Conservation (phyloP, 2,329 filamentous ascomycete species). For the Alternaria brassicicola region DNA sequence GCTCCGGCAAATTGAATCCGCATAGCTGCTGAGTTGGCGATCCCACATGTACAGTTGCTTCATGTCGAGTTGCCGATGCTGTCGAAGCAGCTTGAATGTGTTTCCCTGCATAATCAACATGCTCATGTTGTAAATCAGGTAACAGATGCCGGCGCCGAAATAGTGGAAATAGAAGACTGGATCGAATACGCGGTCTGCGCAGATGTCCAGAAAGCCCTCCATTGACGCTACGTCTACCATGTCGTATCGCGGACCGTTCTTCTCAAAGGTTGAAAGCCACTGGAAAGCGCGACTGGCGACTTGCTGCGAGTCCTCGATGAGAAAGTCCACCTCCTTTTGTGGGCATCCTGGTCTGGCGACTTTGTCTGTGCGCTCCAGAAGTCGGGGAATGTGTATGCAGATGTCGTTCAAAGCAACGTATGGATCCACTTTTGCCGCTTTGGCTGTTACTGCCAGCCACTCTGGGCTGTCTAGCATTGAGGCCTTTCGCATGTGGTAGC, state of each 20-base stretch:
- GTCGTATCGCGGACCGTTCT: constrained; percentile 38
- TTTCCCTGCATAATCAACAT: constrained; percentile 46
- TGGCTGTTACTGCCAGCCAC: constrained; percentile 42
- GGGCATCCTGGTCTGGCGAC: constrained; percentile 8
- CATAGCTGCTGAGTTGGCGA: constrained; percentile 38
- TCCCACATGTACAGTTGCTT: constrained; percentile 43
- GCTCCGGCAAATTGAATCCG: constrained; percentile 41
- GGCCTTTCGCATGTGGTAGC: constrained; percentile 44
- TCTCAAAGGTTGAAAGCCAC: constrained; percentile 43
- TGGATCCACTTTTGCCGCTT: constrained; percentile 40
- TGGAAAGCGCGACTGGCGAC: constrained; percentile 34
- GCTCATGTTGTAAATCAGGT: constrained; percentile 47
- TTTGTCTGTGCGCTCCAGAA: constrained; percentile 44
- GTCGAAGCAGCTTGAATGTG: constrained; percentile 39
- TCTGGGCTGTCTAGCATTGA: constrained; percentile 43
- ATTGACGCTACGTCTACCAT: constrained; percentile 31
- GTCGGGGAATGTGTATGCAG: constrained; percentile 41
- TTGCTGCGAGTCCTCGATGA: constrained; percentile 36
- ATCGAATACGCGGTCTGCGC: constrained; percentile 35
- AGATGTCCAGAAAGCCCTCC: constrained; percentile 36
- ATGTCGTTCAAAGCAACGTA: constrained; percentile 44
- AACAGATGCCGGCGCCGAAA: constrained; percentile 43
- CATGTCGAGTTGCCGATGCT: constrained; percentile 32
- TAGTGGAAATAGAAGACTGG: constrained; percentile 41
- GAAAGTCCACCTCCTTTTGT: constrained; percentile 25